Evolutionary conservation across 495 filamentous ascomycete species (phyloP), one percentile per base, ranked within the genome.

Genomic region (Lepraria neglecta): DNA sequence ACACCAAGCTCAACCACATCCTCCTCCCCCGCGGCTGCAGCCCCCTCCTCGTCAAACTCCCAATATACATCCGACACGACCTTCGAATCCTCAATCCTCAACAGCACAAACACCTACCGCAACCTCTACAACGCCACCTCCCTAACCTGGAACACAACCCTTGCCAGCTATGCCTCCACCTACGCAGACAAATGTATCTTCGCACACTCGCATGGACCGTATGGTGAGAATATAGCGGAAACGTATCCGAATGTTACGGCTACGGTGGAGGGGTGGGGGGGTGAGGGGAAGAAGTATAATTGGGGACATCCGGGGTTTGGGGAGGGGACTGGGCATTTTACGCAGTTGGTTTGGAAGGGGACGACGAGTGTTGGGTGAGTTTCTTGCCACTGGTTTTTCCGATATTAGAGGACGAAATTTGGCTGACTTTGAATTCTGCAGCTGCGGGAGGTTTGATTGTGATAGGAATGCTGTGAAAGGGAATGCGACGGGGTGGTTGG

Each of bases 311-410:
- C 76, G 80, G 0, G 75, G 0, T 91, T 88, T 69, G 73, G 63
- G 9, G 78, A 87, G 62, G 66, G 72, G 19, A 91, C 89, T n/a
- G 90, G 89, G 0, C 89, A 95, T 73, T 95, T 90, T 71, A 90
- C 89, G 30, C 89, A 92, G 76, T 70, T 95, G 47, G 88, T 92
- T 2, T 95, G 90, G 90, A 83, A 80, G 70, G 74, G 76, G 40
- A 91, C 87, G 11, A 85, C 72, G 21, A 72, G 78, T 48, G 81
- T 91, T 0, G 90, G 90, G 9, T 95, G 27, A 27, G 45, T 45
- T 45, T 45, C 14, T n/a, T 45, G 43, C 43, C 24, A 24, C 24
- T 24, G 24, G 24, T 17, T 6, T 6, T 45, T 45, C 19, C 10
- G 2, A 3, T 24, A 10, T 9, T 47, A 10, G 19, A 12, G 45